These are phyloP conservation scores for Medicago arabica DNA, from an alignment of 306 rosid genomes.

Conservation along the genomic window DNA sequence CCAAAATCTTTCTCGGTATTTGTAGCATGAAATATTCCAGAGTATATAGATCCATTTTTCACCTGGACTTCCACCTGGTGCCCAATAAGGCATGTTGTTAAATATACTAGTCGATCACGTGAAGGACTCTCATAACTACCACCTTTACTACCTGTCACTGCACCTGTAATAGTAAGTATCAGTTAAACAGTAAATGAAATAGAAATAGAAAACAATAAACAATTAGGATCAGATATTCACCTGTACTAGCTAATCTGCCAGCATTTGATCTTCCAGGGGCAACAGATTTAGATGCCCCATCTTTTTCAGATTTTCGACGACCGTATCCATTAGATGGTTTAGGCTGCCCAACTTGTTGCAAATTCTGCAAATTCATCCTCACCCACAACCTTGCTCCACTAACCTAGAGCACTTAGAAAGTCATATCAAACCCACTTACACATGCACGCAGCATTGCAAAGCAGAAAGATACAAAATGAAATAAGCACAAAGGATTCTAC, in stretches of 20 bases:
- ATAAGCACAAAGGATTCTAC: conserved; percentile 23
- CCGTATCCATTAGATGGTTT: conserved; percentile 88
- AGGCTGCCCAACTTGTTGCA: conserved; percentile 65
- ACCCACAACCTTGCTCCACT: conserved; percentile 59
- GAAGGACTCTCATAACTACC: conserved; percentile 71
- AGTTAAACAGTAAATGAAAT: conserved; percentile 25
- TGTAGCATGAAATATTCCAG: conserved; percentile 91
- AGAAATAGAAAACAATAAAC: conserved; percentile 16
- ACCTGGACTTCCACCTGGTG: conserved; percentile 95
- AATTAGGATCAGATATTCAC: conserved; percentile 43
- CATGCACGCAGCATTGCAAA: not conserved
- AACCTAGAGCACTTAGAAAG: conserved; percentile 43
- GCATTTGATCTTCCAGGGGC: conserved; percentile 72
- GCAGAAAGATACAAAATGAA: conserved; percentile 14
- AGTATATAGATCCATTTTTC: conserved; percentile 84
- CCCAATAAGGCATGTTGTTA: conserved; percentile 80
- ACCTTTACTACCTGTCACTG: conserved; percentile 61
- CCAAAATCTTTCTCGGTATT: conserved; percentile 85
- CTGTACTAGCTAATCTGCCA: conserved; percentile 59
- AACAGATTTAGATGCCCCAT: conserved; percentile 61
- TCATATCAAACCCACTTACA: not conserved
- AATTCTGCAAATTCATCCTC: conserved; percentile 83
- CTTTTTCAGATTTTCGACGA: conserved; percentile 83
- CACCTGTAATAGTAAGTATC: conserved; percentile 48
- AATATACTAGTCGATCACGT: conserved; percentile 73